A percentile compares a stretch with the other conserved stretches of the same genome.
Conservation (phyloP, 1,284 basidiomycete species). For the Wallemia mellicola region DNA sequence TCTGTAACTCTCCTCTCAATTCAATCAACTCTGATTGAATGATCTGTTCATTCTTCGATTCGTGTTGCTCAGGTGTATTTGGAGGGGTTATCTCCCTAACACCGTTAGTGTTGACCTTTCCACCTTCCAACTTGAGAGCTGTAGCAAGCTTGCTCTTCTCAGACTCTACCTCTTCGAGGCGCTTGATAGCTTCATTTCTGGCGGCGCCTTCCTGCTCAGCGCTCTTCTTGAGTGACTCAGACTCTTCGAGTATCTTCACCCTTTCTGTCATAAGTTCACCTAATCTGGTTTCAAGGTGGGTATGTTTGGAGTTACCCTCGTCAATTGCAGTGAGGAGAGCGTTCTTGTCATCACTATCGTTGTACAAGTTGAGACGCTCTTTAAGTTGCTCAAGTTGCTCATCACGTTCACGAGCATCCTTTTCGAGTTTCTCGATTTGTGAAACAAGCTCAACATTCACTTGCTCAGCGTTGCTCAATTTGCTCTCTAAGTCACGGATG, state of each 20-base stretch:
- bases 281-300: constrained; percentile 19
- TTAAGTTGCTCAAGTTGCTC: constrained; percentile 41
- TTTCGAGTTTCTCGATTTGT: constrained; percentile 45
- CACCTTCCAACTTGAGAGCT: neutral
- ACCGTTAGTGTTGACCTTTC: neutral
- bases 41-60: constrained; percentile 2
- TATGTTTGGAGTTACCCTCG: neutral
- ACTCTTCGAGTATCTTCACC: constrained; percentile 30
- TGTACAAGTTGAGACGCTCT: constrained; percentile 12
- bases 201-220: constrained; percentile 5
- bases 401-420: constrained; percentile 44
- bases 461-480: constrained; percentile 47
- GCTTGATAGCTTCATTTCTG: constrained; percentile 16
- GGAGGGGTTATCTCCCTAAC: constrained; percentile 5
- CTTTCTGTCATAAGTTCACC: constrained; percentile 38
- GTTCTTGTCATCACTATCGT: neutral
- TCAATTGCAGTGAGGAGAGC: neutral
- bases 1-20: constrained; percentile 4
- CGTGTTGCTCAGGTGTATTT: constrained; percentile 4
- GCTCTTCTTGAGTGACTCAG: constrained; percentile 24
- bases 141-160: constrained; percentile 24
- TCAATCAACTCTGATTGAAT: constrained; percentile 3
- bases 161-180: constrained; percentile 25
- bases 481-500: constrained; percentile 62
- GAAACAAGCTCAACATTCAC: constrained; percentile 33